phyloP scores from a whole-genome alignment of 345 rosid genomes.

The Eucalyptus albens region DNA sequence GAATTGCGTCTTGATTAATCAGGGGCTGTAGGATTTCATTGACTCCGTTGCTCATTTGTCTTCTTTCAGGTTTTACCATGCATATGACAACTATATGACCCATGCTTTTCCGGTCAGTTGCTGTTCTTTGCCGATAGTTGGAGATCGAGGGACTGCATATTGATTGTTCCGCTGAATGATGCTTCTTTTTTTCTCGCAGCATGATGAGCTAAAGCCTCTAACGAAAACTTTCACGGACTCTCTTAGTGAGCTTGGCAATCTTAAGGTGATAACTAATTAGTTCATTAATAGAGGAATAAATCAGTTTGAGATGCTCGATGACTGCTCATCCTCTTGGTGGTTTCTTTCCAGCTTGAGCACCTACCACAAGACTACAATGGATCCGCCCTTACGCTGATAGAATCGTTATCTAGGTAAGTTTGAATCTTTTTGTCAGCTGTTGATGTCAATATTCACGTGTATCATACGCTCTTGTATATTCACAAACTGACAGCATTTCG shows the following conservation, averaged over 20 bases:
- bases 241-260: conserved; percentile 91
- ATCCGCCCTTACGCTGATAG: conserved; percentile 83
- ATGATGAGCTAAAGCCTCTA: conserved; percentile 92
- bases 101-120: conserved; percentile 84
- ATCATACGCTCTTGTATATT: not conserved
- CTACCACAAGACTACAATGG: conserved; percentile 80
- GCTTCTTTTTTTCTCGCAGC: conserved; percentile 32
- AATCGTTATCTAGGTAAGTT: conserved; percentile 74
- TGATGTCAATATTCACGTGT: not conserved
- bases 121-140: not conserved
- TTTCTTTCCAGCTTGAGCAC: conserved; percentile 61
- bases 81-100: conserved; percentile 81
- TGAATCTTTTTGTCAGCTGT: not conserved
- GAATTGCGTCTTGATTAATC: not conserved
- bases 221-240: conserved; percentile 81
- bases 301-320: not conserved
- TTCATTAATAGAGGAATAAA: not conserved
- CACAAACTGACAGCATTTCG: not conserved
- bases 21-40: not conserved
- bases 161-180: not conserved
- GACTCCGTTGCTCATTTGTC: not conserved
- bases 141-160: not conserved
- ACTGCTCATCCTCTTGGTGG: conserved; percentile 9
- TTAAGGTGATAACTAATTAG: conserved; percentile 36
- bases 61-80: conserved; percentile 80